Evolutionary conservation across 163 green algal species (phyloP).

Genomic region (Chloroidium sp.): DNA sequence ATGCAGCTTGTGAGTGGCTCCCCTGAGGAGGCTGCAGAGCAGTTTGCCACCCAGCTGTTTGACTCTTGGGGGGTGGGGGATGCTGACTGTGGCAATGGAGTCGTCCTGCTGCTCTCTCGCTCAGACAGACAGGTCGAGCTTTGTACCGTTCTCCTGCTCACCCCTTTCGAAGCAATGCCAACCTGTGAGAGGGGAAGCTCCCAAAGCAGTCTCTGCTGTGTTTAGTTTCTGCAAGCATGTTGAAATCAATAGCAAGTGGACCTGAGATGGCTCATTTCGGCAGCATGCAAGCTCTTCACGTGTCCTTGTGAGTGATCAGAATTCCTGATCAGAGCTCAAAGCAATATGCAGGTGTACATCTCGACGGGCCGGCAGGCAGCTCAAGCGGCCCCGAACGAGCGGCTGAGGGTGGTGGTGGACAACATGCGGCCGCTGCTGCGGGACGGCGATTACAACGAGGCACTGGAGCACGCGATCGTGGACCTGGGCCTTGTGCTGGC

Average conservation of each 20-base stretch:
- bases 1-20: slow-evolving; percentile 19
- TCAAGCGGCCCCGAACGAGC: not conserved
- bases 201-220: too few species aligned
- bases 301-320: too few species aligned
- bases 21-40: slow-evolving; percentile 17
- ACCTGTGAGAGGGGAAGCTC: not conserved
- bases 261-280: too few species aligned
- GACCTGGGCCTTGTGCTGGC: slow-evolving; percentile 54
- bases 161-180: not conserved
- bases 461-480: slow-evolving; percentile 37
- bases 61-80: slow-evolving; percentile 52
- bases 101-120: slow-evolving; percentile 51
- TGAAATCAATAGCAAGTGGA: too few species aligned
- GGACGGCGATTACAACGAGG: slow-evolving; percentile 29
- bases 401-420: slow-evolving; percentile 2
- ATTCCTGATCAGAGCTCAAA: not conserved
- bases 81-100: slow-evolving; percentile 44
- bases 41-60: slow-evolving; percentile 50
- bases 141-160: not conserved
- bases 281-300: too few species aligned
- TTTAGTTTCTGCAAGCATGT: too few species aligned
- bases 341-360: slow-evolving; percentile 31
- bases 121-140: slow-evolving; percentile 39
- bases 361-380: slow-evolving; percentile 18
- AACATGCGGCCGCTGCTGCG: slow-evolving; percentile 23